phyloP scores from a whole-genome alignment of 2,329 filamentous ascomycete genomes.

The Colletotrichum simmondsii region DNA sequence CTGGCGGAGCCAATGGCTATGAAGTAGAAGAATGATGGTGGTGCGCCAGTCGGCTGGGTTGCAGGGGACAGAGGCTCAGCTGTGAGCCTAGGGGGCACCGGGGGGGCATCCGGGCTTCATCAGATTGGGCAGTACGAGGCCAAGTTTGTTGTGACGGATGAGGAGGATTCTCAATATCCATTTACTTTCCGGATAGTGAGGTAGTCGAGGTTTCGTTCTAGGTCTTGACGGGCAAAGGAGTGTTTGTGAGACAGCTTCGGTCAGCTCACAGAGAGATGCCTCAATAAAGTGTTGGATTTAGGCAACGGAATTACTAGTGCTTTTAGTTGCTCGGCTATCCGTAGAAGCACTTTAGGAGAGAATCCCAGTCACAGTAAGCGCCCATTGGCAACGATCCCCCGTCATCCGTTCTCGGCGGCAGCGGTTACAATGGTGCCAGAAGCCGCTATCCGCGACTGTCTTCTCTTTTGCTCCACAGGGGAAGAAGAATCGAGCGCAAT shows the following conservation, averaged over 20 bases:
- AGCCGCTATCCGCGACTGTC: not conserved
- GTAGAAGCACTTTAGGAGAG: not conserved
- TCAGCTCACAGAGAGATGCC: not conserved
- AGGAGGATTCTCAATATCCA: not conserved
- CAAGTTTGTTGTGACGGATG: not conserved
- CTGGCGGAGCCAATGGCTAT: constrained; percentile 21
- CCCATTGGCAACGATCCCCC: not conserved
- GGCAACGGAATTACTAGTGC: not conserved
- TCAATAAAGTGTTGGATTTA: not conserved
- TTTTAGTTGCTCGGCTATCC: constrained; percentile 14
- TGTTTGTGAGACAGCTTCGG: not conserved
- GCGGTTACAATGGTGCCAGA: not conserved
- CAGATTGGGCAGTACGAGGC: not conserved
- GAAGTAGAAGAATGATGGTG: constrained; percentile 14
- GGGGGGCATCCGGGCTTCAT: not conserved
- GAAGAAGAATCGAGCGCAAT: not conserved
- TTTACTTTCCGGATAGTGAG: not conserved
- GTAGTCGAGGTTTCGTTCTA: not conserved
- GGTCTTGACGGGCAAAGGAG: not conserved
- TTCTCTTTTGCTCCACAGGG: not conserved
- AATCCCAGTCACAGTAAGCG: not conserved
- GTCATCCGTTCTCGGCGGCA: constrained; percentile 4
- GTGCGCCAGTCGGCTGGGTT: constrained; percentile 17
- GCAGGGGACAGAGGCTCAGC: constrained; percentile 26
- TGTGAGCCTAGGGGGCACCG: constrained; percentile 12